Evolutionary conservation across 805 yeast genomes (phyloP), one percentile per base, ranked within the genome.

Genomic region (Yamadazyma laniorum): DNA sequence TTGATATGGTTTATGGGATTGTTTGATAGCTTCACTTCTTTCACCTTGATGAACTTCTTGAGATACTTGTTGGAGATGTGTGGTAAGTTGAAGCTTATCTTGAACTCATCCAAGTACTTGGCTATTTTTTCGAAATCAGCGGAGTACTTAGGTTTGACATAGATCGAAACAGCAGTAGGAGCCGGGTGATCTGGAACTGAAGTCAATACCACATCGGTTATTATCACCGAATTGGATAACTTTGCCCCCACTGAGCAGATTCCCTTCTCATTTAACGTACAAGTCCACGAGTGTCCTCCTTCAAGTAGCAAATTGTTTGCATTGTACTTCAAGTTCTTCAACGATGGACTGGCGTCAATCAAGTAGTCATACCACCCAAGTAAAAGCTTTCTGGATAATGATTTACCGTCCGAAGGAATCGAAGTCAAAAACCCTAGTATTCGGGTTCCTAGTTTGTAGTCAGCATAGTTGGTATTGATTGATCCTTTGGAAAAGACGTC

Each of bases 341-440:
- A 52, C 3, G 58, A 48, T n/a, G 47, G 52, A 16, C 50, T 44
- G 6, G 55, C 52, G 39, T 44, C 51, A 16, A 37, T 41, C 14
- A 64, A 43, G 44, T 56, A 64, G 43, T 66, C 68, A 40, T 57
- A 67, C 73, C 72, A 67, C 1, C 74, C 74, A 18, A 62, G 44
- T 13, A 65, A 53, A 4, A 65, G 11, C 31, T 51, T 59, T 3
- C 70, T 43, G 4, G 42, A 29, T 1, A 62, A 30, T 2, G 62
- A 47, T 25, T 52, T 53, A 1, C 36, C 40, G 11, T 35, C 29
- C 3, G 55, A 46, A 1, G 55, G 51, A n/a, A 54, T 37, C 18
- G 43, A 44, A 6, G 73, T 67, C 17, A 67, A 50, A 34, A 64
- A 68, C 2, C 74, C 74, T 13, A 68, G 48, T 4, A 67, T 63